A percentile compares a stretch with the other conserved stretches of the same genome.
Conservation (phyloP, 768 basidiomycete species). For the Baorangia bicolor region DNA sequence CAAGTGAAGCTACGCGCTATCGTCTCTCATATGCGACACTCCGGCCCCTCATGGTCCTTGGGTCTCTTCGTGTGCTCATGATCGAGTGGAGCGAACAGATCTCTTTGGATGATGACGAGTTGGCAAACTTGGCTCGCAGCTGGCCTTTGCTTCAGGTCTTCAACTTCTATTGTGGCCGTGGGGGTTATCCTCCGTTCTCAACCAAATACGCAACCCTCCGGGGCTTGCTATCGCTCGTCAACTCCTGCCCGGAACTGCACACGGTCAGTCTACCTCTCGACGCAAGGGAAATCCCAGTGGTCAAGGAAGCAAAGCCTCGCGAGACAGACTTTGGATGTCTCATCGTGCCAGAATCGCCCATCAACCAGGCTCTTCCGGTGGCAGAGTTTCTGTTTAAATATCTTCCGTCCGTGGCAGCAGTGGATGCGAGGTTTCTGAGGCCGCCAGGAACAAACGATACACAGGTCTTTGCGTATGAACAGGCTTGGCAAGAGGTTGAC, state of each 20-base stretch:
- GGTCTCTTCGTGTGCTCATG: conserved; percentile 1
- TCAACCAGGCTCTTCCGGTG: conserved; percentile 6
- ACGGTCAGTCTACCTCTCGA: conserved; percentile 8
- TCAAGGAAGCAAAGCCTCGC: background rate
- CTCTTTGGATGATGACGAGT: conserved; percentile 7
- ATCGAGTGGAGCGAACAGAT: conserved; percentile 14
- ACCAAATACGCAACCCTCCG: conserved; percentile 9
- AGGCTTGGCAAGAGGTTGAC: background rate
- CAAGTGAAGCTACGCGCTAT: background rate
- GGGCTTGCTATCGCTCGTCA: conserved; percentile 6
- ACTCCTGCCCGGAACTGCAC: background rate
- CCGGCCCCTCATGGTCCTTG: background rate
- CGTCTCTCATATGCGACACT: conserved; percentile 8
- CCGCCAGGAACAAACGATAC: background rate
- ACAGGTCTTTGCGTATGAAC: background rate
- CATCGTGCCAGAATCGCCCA: conserved; percentile 10
- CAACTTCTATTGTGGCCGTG: conserved; percentile 5
- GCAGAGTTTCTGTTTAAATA: conserved; percentile 10
- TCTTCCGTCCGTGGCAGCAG: background rate
- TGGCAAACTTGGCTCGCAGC: conserved; percentile 3
- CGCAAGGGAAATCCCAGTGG: conserved; percentile 10
- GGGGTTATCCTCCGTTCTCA: conserved; percentile 1
- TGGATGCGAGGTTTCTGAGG: background rate
- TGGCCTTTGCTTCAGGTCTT: conserved; percentile 7
- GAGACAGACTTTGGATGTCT: background rate